Conservation (phyloP, 495 filamentous ascomycete species). For the Cercophora samala region DNA sequence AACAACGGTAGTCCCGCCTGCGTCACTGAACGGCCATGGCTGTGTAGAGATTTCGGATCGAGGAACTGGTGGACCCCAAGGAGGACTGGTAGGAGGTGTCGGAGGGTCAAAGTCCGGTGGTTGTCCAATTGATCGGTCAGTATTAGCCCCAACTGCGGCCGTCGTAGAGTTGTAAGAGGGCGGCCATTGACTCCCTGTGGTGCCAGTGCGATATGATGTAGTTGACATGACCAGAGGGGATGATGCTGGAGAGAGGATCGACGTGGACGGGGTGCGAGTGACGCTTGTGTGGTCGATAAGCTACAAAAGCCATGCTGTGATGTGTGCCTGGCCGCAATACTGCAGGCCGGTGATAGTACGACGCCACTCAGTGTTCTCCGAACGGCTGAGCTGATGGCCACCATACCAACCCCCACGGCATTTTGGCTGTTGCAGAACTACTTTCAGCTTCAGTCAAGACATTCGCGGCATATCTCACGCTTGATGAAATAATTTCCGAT, state of each 20-base stretch:
- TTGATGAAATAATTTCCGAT: not conserved
- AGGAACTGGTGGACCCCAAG: not conserved
- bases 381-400: not conserved
- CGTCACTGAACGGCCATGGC: not conserved
- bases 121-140: not conserved
- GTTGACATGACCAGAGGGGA: not conserved
- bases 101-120: not conserved
- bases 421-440: not conserved
- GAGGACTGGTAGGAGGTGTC: not conserved
- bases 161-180: not conserved
- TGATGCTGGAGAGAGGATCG: not conserved
- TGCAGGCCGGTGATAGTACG: not conserved
- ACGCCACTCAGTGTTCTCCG: not conserved
- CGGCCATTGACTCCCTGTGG: not conserved
- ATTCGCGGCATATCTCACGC: too few relatives aligned
- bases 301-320: not conserved
- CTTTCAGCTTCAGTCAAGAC: not conserved
- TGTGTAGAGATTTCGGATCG: not conserved
- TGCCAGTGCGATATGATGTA: not conserved
- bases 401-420: not conserved
- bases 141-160: not conserved
- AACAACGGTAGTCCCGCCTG: not conserved
- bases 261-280: not conserved
- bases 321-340: not conserved
- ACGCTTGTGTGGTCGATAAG: not conserved